A percentile compares a stretch with the other conserved stretches of the same genome.
These are phyloP conservation scores for Cyberlindnera xishuangbannaensis DNA, from an alignment of 805 yeast species.

Conservation along the genomic window DNA sequence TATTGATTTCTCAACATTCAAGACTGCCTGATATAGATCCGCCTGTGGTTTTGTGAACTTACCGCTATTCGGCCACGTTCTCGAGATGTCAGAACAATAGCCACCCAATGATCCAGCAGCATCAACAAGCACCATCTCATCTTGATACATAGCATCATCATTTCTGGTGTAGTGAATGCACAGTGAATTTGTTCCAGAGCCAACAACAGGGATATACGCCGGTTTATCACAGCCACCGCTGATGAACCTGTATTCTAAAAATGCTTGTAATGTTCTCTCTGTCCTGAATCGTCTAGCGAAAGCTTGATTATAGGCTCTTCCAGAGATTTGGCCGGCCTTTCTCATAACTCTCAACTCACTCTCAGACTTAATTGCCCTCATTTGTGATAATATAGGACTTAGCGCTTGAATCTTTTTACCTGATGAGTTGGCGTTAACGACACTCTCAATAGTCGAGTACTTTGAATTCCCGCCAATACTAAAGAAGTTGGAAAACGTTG, in stretches of 20 bases:
- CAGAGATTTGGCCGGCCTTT: slow-evolving; percentile 75
- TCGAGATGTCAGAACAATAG: slow-evolving; percentile 90
- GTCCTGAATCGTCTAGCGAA: slow-evolving; percentile 58
- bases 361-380: slow-evolving; percentile 68
- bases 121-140: slow-evolving; percentile 86
- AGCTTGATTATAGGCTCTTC: slow-evolving; percentile 79
- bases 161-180: slow-evolving; percentile 93
- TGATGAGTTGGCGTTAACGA: slow-evolving; percentile 22
- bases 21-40: slow-evolving; percentile 84
- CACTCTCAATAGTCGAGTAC: slow-evolving; percentile 24
- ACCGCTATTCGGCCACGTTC: slow-evolving; percentile 92
- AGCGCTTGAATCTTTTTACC: slow-evolving; percentile 39
- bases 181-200: slow-evolving; percentile 84
- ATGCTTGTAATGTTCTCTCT: slow-evolving; percentile 77
- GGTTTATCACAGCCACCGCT: slow-evolving; percentile 84
- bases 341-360: slow-evolving; percentile 78
- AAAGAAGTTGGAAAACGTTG: slow-evolving; percentile 27
- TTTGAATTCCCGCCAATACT: slow-evolving; percentile 23
- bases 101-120: slow-evolving; percentile 95
- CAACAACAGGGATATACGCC: slow-evolving; percentile 95
- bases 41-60: slow-evolving; percentile 70
- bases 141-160: slow-evolving; percentile 70
- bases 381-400: slow-evolving; percentile 34
- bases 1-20: slow-evolving; percentile 75
- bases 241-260: slow-evolving; percentile 74